Conservation (phyloP, 306 rosid species). For the Echinosophora koreensis region DNA sequence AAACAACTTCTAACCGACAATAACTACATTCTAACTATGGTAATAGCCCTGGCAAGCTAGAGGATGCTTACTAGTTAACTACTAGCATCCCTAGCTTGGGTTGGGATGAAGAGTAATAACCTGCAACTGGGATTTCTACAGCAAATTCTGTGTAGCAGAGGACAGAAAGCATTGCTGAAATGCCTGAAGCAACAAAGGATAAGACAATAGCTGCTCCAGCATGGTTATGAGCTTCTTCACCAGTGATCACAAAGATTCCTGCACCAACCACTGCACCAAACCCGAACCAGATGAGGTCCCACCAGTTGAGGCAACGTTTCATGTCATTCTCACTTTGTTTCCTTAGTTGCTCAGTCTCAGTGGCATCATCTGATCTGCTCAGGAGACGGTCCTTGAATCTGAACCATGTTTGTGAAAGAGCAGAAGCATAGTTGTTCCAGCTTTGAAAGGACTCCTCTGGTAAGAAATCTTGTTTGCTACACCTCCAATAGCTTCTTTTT, state of each 20-base stretch:
- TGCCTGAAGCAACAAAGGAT: constrained; percentile 74
- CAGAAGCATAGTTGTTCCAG: constrained; percentile 61
- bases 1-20: background rate
- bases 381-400: constrained; percentile 73
- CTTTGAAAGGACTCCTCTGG: constrained; percentile 85
- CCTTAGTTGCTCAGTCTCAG: constrained; percentile 57
- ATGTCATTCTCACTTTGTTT: constrained; percentile 68
- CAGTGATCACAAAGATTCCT: constrained; percentile 82
- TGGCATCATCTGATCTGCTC: constrained; percentile 65
- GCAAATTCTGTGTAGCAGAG: constrained; percentile 87
- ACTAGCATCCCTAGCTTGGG: background rate
- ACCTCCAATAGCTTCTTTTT: constrained; percentile 74
- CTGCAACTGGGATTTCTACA: constrained; percentile 76
- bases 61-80: too few species aligned
- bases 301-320: constrained; percentile 72
- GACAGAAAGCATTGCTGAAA: constrained; percentile 87
- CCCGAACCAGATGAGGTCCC: constrained; percentile 90
- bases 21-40: background rate
- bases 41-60: background rate
- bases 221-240: constrained; percentile 61
- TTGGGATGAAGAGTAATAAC: background rate
- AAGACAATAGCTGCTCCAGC: constrained; percentile 82
- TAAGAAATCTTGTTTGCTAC: constrained; percentile 77
- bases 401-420: constrained; percentile 62
- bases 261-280: constrained; percentile 81